Base-by-base conservation (phyloP, 2,329 filamentous ascomycete genomes). In the Paraphoma sp. region DNA sequence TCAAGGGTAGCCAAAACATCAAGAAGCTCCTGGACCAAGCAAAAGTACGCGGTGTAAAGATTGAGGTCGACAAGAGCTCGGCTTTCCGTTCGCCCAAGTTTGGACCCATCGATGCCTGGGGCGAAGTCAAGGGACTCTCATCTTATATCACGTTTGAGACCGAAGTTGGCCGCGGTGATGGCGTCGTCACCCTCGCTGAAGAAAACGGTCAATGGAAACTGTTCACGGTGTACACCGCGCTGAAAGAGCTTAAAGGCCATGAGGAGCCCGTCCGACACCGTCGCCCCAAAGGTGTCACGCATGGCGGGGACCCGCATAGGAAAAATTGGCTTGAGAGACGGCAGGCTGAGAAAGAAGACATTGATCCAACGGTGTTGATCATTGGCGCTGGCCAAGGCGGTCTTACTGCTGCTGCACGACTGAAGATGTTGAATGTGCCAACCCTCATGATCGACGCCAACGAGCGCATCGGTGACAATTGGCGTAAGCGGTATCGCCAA, bases 401-500 rank as follows among this genome's bases (percentile, higher is more conserved):
- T 0, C 69, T 83, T 1, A 75, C 76, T 23, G 69, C 74, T 3
- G 80, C 78, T 14, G 81, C 79, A 14, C 73, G 81, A 3, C 64
- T 82, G 12, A 72, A 79, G 58, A 78, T 80, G 40, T 66, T 83
- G 9, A 75, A 76, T 2, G 57, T 82, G 4, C 72, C 72, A 0
- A 76, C 79, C 29, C 65, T 83, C 7, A 71, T 82, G n/a, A 70
- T 83, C 43, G 81, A 83, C 45, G 71, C 73, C 23, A 78, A 79
- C 31, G 65, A 68, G 18, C 62, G 72, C 0, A 72, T 82, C 4
- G 81, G 81, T 1, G 77, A 81, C 51, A 80, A 78, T 44, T 83
- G 81, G 81, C 70, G 71, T 1, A 72, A 77, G 46, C 71, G 81
- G 46, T 83, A 83, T 57, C 77, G 80, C 40, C 79, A 79, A 17